These are phyloP conservation scores for Closterium sp. DNA, from an alignment of 139 green algal species.

Conservation along the genomic window DNA sequence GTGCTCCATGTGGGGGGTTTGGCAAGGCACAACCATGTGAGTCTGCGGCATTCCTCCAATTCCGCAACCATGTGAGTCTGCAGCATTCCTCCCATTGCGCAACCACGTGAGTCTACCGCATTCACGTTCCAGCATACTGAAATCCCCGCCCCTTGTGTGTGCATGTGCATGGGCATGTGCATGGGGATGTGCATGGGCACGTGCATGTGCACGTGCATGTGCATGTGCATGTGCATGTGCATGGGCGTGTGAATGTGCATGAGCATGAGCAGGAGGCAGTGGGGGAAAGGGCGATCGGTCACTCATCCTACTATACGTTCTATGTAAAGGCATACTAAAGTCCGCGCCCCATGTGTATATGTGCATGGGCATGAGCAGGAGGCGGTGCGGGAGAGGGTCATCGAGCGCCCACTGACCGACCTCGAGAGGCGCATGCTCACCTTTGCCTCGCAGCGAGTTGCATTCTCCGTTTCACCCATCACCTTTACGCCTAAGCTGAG, in stretches of 20 bases:
- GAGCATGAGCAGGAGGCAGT: background rate
- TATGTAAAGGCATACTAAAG: too few species aligned
- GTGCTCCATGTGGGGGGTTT: background rate
- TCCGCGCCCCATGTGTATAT: background rate
- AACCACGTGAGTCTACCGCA: too few species aligned
- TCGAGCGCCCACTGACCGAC: conserved; percentile 17
- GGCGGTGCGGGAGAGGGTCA: background rate
- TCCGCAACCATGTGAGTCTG: background rate
- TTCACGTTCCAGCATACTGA: too few species aligned
- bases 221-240: too few species aligned
- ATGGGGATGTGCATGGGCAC: background rate
- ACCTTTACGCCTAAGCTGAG: conserved; percentile 18
- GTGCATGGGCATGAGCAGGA: too few species aligned
- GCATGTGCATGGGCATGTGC: background rate
- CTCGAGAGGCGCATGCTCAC: conserved; percentile 11
- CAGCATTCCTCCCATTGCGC: background rate
- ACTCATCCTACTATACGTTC: too few species aligned
- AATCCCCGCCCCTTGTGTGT: too few species aligned
- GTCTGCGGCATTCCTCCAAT: too few species aligned
- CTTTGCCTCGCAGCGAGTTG: conserved; percentile 5
- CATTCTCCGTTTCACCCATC: conserved; percentile 2
- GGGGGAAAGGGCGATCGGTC: background rate
- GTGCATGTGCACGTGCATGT: too few species aligned
- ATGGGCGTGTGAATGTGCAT: too few species aligned
- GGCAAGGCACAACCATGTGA: background rate